Conservation (phyloP, 345 rosid species). For the Adansonia digitata region DNA sequence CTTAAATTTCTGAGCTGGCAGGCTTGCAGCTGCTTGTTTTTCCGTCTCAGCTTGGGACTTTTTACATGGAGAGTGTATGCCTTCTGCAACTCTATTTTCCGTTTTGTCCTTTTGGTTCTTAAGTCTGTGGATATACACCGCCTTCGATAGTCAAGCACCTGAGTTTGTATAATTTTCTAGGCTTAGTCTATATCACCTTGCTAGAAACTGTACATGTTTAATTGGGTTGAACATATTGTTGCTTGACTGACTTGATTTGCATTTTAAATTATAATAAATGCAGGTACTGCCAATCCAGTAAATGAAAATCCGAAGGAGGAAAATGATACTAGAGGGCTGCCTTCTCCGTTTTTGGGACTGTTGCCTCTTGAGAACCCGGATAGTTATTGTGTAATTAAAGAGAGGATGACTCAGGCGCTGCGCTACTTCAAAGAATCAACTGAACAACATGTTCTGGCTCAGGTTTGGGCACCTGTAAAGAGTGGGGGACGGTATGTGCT, state of each 20-base stretch:
- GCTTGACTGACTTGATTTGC: not conserved
- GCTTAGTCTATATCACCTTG: not conserved
- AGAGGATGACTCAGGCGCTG: constrained; percentile 90
- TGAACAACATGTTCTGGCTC: constrained; percentile 76
- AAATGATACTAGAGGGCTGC: constrained; percentile 28
- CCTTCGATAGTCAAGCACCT: not conserved
- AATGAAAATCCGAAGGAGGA: constrained; percentile 31
- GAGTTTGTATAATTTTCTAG: not conserved
- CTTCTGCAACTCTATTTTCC: not conserved
- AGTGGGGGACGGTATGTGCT: constrained; percentile 52
- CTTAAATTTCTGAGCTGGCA: not conserved
- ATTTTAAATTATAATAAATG: constrained; percentile 16
- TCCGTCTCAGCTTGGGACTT: not conserved
- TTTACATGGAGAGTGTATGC: not conserved
- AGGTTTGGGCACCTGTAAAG: constrained; percentile 85
- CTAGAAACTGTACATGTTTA: not conserved
- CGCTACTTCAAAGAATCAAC: no score
- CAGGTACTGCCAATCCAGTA: constrained; percentile 43
- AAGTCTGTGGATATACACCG: not conserved
- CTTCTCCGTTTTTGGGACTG: constrained; percentile 46
- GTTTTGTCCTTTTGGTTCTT: not conserved
- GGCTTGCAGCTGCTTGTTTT: not conserved
- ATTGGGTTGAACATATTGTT: not conserved
- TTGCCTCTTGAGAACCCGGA: constrained; percentile 56
- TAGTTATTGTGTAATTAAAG: constrained; percentile 57